Evolutionary conservation across 352 stramenopile genomes (phyloP).

Genomic region (Globisporangium nunn): DNA sequence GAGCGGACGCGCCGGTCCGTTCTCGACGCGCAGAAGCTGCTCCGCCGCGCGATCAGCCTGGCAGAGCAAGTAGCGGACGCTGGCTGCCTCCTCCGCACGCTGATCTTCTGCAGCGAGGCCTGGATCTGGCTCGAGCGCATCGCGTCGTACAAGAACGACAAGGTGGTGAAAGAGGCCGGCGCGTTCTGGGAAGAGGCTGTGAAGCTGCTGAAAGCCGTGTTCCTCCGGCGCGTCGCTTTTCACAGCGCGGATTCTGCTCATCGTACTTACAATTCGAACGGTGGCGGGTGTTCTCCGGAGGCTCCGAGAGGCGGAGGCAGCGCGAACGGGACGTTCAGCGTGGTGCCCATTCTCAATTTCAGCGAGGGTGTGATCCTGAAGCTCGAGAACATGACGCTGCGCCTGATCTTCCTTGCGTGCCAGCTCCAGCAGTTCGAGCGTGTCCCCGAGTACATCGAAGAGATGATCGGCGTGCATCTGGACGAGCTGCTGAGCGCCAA

Average conservation of each 20-base stretch:
- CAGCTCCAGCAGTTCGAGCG: slow-evolving; percentile 77
- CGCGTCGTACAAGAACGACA: slow-evolving; percentile 70
- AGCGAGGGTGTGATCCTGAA: slow-evolving; percentile 67
- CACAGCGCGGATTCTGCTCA: slow-evolving; percentile 21
- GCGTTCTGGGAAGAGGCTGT: slow-evolving; percentile 80
- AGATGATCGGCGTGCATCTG: slow-evolving; percentile 52
- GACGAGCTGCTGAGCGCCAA: slow-evolving; percentile 71
- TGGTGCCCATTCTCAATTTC: slow-evolving; percentile 81
- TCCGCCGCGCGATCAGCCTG: slow-evolving; percentile 53
- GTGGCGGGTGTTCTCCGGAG: not conserved
- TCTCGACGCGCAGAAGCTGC: slow-evolving; percentile 55
- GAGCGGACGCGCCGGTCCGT: slow-evolving; percentile 57
- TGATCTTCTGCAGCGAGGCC: slow-evolving; percentile 61
- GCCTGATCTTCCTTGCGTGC: slow-evolving; percentile 65
- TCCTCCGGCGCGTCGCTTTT: slow-evolving; percentile 70
- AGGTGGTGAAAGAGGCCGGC: slow-evolving; percentile 63
- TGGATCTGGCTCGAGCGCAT: slow-evolving; percentile 77
- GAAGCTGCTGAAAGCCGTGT: slow-evolving; percentile 66
- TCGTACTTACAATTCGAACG: not conserved
- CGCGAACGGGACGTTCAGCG: slow-evolving; percentile 43
- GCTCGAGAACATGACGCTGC: slow-evolving; percentile 58
- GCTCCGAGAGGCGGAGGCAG: not conserved
- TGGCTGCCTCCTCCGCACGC: slow-evolving; percentile 39
- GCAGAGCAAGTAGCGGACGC: slow-evolving; percentile 63
- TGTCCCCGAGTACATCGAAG: slow-evolving; percentile 66